These are phyloP conservation scores for Penicillium olsonii DNA, from an alignment of 2,329 filamentous ascomycete species.

Conservation along the genomic window DNA sequence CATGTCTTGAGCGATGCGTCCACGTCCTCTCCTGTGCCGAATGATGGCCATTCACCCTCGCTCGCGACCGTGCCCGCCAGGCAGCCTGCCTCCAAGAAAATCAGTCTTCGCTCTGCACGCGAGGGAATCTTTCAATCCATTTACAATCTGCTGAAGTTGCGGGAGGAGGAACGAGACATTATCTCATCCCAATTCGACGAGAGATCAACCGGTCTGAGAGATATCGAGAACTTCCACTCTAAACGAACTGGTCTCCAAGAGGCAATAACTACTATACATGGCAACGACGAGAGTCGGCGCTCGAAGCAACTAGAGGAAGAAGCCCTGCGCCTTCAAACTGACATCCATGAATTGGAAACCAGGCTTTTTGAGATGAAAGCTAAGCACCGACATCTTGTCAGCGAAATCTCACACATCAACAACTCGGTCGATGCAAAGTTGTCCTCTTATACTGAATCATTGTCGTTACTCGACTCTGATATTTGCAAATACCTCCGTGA, in stretches of 20 bases:
- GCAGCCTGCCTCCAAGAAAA: conserved; percentile 46
- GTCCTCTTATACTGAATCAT: conserved; percentile 58
- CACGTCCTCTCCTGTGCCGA: conserved; percentile 32
- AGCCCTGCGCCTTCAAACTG: conserved; percentile 53
- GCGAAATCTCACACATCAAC: conserved; percentile 55
- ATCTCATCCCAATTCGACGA: conserved; percentile 50
- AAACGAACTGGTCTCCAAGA: conserved; percentile 54
- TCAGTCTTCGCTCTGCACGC: conserved; percentile 56
- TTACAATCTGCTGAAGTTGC: conserved; percentile 56
- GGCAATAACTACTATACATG: conserved; percentile 53
- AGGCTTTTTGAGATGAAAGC: conserved; percentile 58
- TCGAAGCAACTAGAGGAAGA: conserved; percentile 52
- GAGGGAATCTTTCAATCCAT: conserved; percentile 60
- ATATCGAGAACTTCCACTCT: conserved; percentile 53
- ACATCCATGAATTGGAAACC: conserved; percentile 60
- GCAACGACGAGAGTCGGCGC: conserved; percentile 46
- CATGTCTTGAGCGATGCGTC: conserved; percentile 51
- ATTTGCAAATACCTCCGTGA: conserved; percentile 54
- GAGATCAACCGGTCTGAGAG: conserved; percentile 49
- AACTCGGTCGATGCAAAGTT: conserved; percentile 61
- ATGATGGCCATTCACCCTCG: conserved; percentile 30
- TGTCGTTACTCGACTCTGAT: conserved; percentile 58
- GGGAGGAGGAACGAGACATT: conserved; percentile 57
- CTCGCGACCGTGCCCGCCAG: conserved; percentile 40
- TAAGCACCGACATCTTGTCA: conserved; percentile 54